phyloP scores from a whole-genome alignment of 192 early-diverging fungal genomes.

The Umbelopsis sp. region DNA sequence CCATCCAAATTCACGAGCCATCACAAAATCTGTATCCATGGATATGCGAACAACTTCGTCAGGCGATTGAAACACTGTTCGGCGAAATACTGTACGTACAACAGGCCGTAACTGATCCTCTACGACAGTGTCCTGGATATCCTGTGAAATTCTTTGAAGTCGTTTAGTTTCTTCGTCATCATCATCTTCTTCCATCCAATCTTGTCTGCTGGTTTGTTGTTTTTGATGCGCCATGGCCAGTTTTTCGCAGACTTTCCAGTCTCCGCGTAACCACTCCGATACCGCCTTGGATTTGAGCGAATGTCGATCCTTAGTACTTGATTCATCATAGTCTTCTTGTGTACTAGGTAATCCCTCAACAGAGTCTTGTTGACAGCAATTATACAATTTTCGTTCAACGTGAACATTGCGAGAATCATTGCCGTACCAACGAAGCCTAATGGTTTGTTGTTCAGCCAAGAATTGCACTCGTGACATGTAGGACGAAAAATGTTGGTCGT shows the following conservation, averaged over 20 bases:
- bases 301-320: neutral
- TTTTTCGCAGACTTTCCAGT: neutral
- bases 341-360: neutral
- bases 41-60: neutral
- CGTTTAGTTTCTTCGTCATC: neutral
- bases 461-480: constrained; percentile 14
- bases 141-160: neutral
- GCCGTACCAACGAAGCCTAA: constrained; percentile 15
- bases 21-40: constrained; percentile 5
- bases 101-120: neutral
- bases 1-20: constrained; percentile 12
- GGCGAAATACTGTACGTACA: neutral
- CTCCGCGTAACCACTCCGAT: neutral
- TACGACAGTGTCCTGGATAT: neutral
- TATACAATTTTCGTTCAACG: constrained; percentile 14
- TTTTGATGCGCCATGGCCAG: neutral
- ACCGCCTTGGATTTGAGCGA: constrained; percentile 3
- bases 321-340: neutral
- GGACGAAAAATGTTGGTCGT: neutral
- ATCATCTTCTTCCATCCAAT: neutral
- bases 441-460: neutral
- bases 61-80: constrained; percentile 1
- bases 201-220: neutral
- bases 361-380: neutral
- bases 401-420: neutral